Evolutionary conservation across 768 basidiomycete species (phyloP), one percentile per base, ranked within the genome.

Genomic region (Pisolithus microcarpus): DNA sequence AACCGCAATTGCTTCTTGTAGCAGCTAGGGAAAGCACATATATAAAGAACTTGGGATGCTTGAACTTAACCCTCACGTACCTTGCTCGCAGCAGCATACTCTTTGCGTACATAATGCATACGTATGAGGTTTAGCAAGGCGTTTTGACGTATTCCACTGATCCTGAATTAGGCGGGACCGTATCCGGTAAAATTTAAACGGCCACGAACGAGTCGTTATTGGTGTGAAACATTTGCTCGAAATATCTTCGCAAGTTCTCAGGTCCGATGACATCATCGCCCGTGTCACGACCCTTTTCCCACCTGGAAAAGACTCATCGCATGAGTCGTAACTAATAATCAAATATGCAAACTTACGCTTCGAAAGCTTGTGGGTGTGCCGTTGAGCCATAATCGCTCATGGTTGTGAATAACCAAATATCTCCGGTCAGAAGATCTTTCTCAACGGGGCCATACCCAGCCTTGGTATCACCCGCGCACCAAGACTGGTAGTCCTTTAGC

Each of bases 191-290:
- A 37, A 4, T 40, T 40, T 39, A 5, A 38, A 43, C 23, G 26
- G 23, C 40, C 7, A 73, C 87, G 58, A 52, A 90, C 88, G 87
- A 91, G 63, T 91, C 88, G 55, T 81, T 83, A 31, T 73, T 76
- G 50, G 85, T 81, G 55, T 90, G 84, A 59, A 92, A 92, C 60
- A 81, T 84, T 53, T 91, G 90, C 62, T 91, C 89, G 56, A 91
- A 92, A 64, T 87, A 92, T 48, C 79, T 71, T 31, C 88, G 77
- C 37, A 92, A 67, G 56, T 80, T 84, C 56, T 89, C 87, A 2
- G 78, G 74, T 0, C 87, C 87, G 8, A 76, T 57, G 42, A 79
- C 80, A 54, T 82, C 82, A 64, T 91, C 88, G 0, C 85, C 86
- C 5, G 78, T 75, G 11, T 75, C 72, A n/a, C 75, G 61, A 7